Percentiles rank a stretch among this genome's conserved stretches.
These are phyloP conservation scores for Fomes fomentarius DNA, from an alignment of 1,284 basidiomycete species.

Conservation along the genomic window DNA sequence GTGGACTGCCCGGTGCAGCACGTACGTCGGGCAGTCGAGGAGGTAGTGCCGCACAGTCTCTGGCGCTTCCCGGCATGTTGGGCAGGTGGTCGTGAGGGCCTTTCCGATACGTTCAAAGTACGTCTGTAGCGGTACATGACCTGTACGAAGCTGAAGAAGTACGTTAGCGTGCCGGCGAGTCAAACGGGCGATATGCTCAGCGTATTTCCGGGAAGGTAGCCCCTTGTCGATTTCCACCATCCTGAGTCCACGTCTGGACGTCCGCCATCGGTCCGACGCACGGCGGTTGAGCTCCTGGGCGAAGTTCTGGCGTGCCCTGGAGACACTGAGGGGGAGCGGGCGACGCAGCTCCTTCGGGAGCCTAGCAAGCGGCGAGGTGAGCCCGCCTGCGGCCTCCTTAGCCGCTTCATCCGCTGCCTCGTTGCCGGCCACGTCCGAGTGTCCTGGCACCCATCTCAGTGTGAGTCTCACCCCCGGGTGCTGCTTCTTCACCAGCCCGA, in stretches of 20 bases:
- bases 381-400: conserved; percentile 20
- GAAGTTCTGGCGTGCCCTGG: too few relatives aligned
- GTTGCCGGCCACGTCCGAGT: conserved; percentile 23
- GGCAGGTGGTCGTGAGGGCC: conserved; percentile 25
- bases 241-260: background rate
- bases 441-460: conserved; percentile 24
- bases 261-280: conserved; percentile 7
- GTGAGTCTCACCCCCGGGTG: conserved; percentile 9
- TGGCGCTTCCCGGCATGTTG: conserved; percentile 18
- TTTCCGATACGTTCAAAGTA: conserved; percentile 27
- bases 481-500: background rate
- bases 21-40: conserved; percentile 22
- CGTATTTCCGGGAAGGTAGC: conserved; percentile 15
- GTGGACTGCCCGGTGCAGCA: too few relatives aligned
- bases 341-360: conserved; percentile 14
- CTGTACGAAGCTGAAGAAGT: conserved; percentile 31
- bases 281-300: background rate
- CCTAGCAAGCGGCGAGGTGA: background rate
- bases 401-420: conserved; percentile 22
- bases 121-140: conserved; percentile 29
- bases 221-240: conserved; percentile 14
- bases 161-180: conserved; percentile 20
- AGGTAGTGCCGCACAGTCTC: conserved; percentile 33
- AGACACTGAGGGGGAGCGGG: conserved; percentile 15
- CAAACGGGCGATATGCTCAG: background rate